phyloP scores from a whole-genome alignment of 345 rosid species.

The Boechera retrofracta region DNA sequence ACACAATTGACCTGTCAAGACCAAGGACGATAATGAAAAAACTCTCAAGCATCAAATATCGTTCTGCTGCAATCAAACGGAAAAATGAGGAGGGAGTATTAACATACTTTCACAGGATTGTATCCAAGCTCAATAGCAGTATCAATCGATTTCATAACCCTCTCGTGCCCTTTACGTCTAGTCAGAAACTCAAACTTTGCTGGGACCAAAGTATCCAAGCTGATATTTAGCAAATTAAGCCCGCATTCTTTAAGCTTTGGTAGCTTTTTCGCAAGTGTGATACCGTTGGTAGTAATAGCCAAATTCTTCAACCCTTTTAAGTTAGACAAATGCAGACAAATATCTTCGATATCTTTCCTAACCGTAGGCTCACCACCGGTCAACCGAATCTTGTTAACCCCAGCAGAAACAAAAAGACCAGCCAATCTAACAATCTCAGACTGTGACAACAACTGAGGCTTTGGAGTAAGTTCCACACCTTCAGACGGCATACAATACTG shows the following conservation, averaged over 20 bases:
- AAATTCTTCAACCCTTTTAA: conserved; percentile 82
- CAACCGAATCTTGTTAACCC: conserved; percentile 85
- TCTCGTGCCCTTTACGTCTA: conserved; percentile 80
- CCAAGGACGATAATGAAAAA: neutral
- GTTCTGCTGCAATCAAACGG: conserved; percentile 10
- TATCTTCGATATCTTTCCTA: conserved; percentile 81
- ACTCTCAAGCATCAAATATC: conserved; percentile 9
- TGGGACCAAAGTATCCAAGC: conserved; percentile 84
- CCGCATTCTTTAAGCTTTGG: conserved; percentile 83
- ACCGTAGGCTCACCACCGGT: conserved; percentile 97
- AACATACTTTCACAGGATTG: conserved; percentile 83
- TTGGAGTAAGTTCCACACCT: conserved; percentile 85
- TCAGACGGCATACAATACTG: conserved; percentile 96
- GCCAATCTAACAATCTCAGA: conserved; percentile 77
- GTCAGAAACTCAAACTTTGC: conserved; percentile 93
- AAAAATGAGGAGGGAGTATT: neutral
- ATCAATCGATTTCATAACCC: conserved; percentile 83
- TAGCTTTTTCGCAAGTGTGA: conserved; percentile 79
- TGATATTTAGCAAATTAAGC: conserved; percentile 70
- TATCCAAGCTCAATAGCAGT: conserved; percentile 79
- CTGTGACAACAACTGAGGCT: conserved; percentile 62
- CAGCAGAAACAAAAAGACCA: conserved; percentile 75
- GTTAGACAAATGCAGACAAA: conserved; percentile 67
- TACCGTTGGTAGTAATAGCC: conserved; percentile 91
- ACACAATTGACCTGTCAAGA: conserved; percentile 82